phyloP scores from a whole-genome alignment of 1,284 basidiomycete species.

The Ganoderma multipileum region DNA sequence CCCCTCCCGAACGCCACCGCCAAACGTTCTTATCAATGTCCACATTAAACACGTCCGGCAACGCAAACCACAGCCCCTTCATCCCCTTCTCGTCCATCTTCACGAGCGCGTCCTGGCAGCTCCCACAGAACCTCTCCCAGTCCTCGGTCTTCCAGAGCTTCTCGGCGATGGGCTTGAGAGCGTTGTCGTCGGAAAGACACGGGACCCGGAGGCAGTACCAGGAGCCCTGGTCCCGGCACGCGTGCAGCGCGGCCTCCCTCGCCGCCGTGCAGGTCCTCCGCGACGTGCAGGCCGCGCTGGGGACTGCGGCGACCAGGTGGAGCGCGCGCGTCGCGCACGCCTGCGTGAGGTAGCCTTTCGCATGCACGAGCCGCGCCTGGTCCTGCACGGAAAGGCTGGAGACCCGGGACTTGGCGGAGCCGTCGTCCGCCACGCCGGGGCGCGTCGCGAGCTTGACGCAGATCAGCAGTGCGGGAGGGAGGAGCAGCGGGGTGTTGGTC shows the following conservation, averaged over 20 bases:
- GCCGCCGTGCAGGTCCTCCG: neutral
- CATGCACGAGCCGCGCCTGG: neutral
- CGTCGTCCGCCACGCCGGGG: too few species aligned
- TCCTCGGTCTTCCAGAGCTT: neutral
- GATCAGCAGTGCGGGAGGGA: conserved; percentile 14
- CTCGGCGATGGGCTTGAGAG: neutral
- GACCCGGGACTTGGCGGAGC: neutral
- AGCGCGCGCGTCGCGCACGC: neutral
- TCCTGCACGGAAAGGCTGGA: neutral
- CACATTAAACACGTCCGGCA: neutral
- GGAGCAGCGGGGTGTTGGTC: conserved; percentile 9
- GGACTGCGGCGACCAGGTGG: neutral
- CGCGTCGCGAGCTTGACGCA: neutral
- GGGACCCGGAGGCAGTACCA: neutral
- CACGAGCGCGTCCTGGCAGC: neutral
- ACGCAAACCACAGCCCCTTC: neutral
- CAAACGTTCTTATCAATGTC: neutral
- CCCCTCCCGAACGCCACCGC: neutral
- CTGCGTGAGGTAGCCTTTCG: neutral
- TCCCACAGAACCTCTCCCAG: neutral
- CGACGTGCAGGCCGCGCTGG: neutral
- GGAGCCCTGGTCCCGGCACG: neutral
- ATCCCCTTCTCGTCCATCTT: neutral
- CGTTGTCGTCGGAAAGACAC: neutral
- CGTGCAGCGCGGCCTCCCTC: neutral